phyloP scores from a whole-genome alignment of 1,284 basidiomycete genomes.

The Austroboletus rostrupii region DNA sequence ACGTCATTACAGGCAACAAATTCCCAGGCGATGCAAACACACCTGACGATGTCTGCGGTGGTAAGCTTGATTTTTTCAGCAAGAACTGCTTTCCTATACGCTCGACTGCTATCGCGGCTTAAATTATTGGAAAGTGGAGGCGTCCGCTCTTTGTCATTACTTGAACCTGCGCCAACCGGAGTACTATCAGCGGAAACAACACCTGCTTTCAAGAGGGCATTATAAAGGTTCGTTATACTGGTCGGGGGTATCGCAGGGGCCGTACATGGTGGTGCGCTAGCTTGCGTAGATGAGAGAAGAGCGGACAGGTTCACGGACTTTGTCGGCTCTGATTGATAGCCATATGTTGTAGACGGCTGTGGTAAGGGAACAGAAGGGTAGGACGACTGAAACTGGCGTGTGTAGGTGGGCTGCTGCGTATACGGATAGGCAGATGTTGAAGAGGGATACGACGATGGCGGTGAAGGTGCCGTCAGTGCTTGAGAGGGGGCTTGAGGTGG shows the following conservation, averaged over 20 bases:
- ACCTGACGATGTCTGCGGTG: constrained; percentile 73
- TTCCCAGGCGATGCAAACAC: constrained; percentile 22
- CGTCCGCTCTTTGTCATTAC: constrained; percentile 38
- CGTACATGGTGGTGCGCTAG: constrained; percentile 24
- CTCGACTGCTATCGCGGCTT: constrained; percentile 52
- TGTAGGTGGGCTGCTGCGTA: constrained; percentile 26
- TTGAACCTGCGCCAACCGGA: constrained; percentile 45
- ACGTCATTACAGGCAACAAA: constrained; percentile 9
- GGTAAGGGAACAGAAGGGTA: constrained; percentile 13
- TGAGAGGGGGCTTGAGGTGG: constrained; percentile 35
- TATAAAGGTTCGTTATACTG: constrained; percentile 59
- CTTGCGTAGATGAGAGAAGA: constrained; percentile 24
- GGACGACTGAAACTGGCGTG: constrained; percentile 19
- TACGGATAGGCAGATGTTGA: constrained; percentile 30
- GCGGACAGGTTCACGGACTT: constrained; percentile 29
- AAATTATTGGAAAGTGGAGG: constrained; percentile 36
- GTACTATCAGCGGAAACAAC: constrained; percentile 57
- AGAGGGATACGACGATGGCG: constrained; percentile 27
- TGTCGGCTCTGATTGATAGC: constrained; percentile 19
- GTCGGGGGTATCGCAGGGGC: constrained; percentile 30
- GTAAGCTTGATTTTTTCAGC: constrained; percentile 66
- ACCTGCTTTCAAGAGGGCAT: constrained; percentile 69
- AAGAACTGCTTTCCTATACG: constrained; percentile 73
- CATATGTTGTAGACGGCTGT: constrained; percentile 18
- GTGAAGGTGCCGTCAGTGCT: constrained; percentile 19